A percentile compares a stretch with the other conserved stretches of the same genome.
Conservation (phyloP, 2,329 filamentous ascomycete species). For the Blumeriella jaapii region DNA sequence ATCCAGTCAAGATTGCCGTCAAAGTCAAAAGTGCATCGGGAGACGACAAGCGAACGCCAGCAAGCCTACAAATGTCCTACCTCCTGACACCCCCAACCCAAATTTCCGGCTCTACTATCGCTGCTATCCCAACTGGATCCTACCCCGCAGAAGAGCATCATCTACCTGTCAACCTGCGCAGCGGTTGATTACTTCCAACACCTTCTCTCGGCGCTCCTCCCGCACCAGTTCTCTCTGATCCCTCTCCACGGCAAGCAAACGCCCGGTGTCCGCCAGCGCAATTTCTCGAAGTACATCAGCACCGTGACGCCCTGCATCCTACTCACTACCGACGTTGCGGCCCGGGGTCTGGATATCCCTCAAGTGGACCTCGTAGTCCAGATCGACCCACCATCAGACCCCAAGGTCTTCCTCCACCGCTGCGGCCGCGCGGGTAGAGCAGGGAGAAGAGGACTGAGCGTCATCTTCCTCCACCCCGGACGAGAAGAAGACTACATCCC, state of each 20-base stretch:
- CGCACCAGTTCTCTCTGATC: conserved; percentile 55
- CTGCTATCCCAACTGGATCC: conserved; percentile 61
- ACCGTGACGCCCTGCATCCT: conserved; percentile 68
- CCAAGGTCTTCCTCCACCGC: conserved; percentile 91
- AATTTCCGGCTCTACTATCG: conserved; percentile 61
- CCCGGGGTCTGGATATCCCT: conserved; percentile 82
- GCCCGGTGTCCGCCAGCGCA: conserved; percentile 76
- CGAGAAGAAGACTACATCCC: conserved; percentile 82
- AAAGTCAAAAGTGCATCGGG: conserved; percentile 73
- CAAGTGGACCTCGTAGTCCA: conserved; percentile 87
- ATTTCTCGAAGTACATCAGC: conserved; percentile 70
- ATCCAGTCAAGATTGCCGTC: conserved; percentile 89
- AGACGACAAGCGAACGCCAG: conserved; percentile 79
- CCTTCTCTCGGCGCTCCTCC: conserved; percentile 62
- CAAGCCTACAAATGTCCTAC: conserved; percentile 87
- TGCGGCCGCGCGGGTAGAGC: conserved; percentile 85
- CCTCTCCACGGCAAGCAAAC: conserved; percentile 89
- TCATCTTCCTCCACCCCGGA: conserved; percentile 76
- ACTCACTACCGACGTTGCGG: conserved; percentile 85
- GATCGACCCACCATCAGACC: conserved; percentile 74
- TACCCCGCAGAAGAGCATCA: conserved; percentile 70
- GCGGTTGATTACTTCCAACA: conserved; percentile 90
- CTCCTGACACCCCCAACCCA: conserved; percentile 63
- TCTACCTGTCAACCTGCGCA: conserved; percentile 89
- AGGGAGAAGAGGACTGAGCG: conserved; percentile 71